Percentiles rank a stretch among this genome's conserved stretches.
These are phyloP conservation scores for Brassica balearica DNA, from an alignment of 441 rosid genomes.

Conservation along the genomic window DNA sequence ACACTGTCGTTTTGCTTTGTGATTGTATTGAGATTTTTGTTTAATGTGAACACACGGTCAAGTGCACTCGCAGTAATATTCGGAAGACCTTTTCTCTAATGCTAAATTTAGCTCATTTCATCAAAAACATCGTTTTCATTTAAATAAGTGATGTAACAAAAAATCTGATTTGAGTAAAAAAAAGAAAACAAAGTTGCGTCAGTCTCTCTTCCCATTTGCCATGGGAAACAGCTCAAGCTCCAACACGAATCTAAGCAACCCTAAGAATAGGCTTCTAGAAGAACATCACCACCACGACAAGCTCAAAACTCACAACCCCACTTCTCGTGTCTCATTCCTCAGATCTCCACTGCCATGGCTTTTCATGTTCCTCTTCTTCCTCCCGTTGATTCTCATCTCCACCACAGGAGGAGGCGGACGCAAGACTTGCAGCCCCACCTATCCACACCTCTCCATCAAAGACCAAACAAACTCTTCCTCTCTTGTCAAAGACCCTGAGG, in stretches of 20 bases:
- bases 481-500: neutral
- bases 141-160: constrained; percentile 8
- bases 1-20: neutral
- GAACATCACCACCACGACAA: constrained; percentile 32
- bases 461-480: constrained; percentile 46
- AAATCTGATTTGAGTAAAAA: neutral
- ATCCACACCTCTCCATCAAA: constrained; percentile 33
- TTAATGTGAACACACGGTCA: constrained; percentile 17
- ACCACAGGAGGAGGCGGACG: constrained; percentile 48
- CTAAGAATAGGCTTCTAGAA: constrained; percentile 28
- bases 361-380: constrained; percentile 52
- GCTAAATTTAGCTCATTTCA: constrained; percentile 25
- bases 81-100: constrained; percentile 36
- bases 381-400: constrained; percentile 63
- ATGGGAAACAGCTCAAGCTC: constrained; percentile 44
- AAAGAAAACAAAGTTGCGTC: neutral
- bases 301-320: constrained; percentile 9
- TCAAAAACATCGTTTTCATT: constrained; percentile 16
- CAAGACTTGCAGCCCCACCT: constrained; percentile 40
- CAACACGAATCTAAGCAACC: constrained; percentile 26
- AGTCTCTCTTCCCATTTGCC: constrained; percentile 3
- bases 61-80: constrained; percentile 11
- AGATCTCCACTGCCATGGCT: constrained; percentile 55
- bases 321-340: constrained; percentile 46
- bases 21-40: constrained; percentile 1